Evolutionary conservation across 495 filamentous ascomycete species (phyloP).

Genomic region (Penicillium cosmopolitanum): DNA sequence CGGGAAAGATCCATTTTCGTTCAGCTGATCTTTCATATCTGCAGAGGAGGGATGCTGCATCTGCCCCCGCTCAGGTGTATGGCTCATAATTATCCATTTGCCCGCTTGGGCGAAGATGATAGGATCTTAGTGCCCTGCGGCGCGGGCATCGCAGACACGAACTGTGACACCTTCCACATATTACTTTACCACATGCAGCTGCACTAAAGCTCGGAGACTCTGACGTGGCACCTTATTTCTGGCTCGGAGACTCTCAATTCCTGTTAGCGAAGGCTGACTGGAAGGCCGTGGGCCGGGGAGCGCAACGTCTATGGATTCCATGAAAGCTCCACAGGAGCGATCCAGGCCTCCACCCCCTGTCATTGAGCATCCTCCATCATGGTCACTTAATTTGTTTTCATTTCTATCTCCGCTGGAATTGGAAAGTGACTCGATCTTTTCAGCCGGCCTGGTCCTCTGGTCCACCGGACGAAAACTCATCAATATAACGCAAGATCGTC

Average conservation of each 20-base stretch:
- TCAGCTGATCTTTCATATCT: constrained; percentile 55
- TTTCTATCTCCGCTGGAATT: constrained; percentile 11
- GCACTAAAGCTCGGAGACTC: constrained; percentile 50
- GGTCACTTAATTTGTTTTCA: constrained; percentile 7
- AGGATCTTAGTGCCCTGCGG: constrained; percentile 41
- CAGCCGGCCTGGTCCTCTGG: constrained; percentile 11
- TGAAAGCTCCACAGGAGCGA: constrained; percentile 17
- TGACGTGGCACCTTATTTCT: constrained; percentile 54
- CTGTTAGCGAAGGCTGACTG: constrained; percentile 34
- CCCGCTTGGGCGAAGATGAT: constrained; percentile 38
- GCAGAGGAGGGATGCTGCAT: constrained; percentile 52
- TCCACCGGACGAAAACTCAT: constrained; percentile 13
- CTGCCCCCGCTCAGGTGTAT: constrained; percentile 48
- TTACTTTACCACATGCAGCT: constrained; percentile 49
- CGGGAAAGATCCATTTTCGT: constrained; percentile 36
- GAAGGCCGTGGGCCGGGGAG: constrained; percentile 31
- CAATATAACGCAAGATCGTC: constrained; percentile 33
- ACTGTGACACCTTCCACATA: constrained; percentile 47
- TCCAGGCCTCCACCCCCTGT: constrained; percentile 19
- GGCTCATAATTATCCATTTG: constrained; percentile 39
- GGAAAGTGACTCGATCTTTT: constrained; percentile 20
- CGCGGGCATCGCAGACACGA: constrained; percentile 42
- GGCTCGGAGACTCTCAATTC: constrained; percentile 34
- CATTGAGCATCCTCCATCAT: constrained; percentile 19
- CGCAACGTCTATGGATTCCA: constrained; percentile 24